Base-by-base conservation (phyloP, 768 basidiomycete species). In the Leccinellum luteum region DNA sequence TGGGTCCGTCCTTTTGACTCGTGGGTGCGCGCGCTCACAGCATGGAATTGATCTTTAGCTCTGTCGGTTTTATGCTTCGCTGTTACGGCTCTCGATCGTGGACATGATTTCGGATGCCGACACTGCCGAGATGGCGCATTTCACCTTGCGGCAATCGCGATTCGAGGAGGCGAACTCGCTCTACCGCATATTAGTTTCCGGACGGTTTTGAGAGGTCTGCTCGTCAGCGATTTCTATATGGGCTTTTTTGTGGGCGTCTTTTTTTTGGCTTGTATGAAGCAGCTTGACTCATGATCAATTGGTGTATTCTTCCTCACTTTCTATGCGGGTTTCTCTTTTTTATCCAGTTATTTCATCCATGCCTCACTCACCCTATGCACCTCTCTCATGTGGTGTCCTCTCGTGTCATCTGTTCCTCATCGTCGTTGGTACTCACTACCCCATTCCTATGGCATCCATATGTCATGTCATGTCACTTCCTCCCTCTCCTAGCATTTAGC, bases 101-200 rank as follows among this genome's bases (percentile, higher is more conserved):
- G 87, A 89, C 64, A 78, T 82, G 2, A 67, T 73, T 7, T 77
- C 76, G n/a, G 89, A 90, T 55, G 79, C 79, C 8, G 89, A 92
- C 66, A 81, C 85, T 0, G 80, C 86, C 6, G 90, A 90, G 74
- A 90, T 92, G 81, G 79, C 81, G 6, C 86, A 90, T 67, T 92
- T 92, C 64, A 83, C 84, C 45, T 77, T 92, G 49, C 81, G 83
- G 38, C 79, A 89, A 64, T 80, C 90, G 12, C 80, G 85, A 3
- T 85, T 90, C 57, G 88, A 89, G 66, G 90, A 92, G 62, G 90
- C 90, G 17, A 90, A 86, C 60, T 69, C 78, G 57, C 78, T 92
- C 47, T 92, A 91, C 66, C 82, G 89, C 21, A 66, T 79, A 49
- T 76, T 92, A 61, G 88, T 81, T 47, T 71, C 68, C 45, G 70